Evolutionary conservation across 2,329 filamentous ascomycete species (phyloP).

Genomic region (Fusarium chlamydosporum): DNA sequence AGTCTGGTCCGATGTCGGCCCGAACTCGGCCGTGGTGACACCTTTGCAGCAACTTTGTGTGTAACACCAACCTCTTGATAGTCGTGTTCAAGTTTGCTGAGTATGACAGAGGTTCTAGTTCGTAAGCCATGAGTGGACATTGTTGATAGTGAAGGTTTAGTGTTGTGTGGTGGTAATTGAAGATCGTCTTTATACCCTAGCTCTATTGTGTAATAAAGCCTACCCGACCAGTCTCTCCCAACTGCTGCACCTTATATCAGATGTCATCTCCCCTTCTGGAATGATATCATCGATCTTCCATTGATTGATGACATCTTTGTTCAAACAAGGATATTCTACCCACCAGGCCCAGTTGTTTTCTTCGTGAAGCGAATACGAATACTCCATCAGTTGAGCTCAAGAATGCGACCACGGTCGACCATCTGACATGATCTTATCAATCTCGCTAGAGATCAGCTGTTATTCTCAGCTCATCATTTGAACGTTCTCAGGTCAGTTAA

Average conservation of each 20-base stretch:
- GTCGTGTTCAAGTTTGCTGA: neutral
- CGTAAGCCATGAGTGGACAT: too few species aligned
- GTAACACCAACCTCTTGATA: neutral
- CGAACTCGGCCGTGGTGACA: constrained; percentile 8
- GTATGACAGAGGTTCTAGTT: neutral
- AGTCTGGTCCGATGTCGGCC: constrained; percentile 23
- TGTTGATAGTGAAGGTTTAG: too few species aligned
- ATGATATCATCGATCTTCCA: too few species aligned
- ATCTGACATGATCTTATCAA: constrained; percentile 11
- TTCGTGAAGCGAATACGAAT: constrained; percentile 1
- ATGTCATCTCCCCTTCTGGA: too few species aligned
- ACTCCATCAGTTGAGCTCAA: neutral
- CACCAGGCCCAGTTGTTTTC: neutral
- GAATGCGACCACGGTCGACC: neutral
- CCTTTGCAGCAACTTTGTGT: neutral
- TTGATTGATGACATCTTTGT: neutral
- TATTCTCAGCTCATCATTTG: neutral
- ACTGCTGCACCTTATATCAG: too few species aligned
- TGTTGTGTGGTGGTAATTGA: too few species aligned
- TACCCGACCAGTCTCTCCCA: too few species aligned
- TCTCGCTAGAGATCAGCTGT: constrained; percentile 5
- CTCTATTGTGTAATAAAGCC: too few species aligned
- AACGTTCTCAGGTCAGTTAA: neutral
- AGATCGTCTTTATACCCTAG: too few species aligned
- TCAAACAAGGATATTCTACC: neutral